Conservation (phyloP, 768 basidiomycete species). For the Chiua virens region DNA sequence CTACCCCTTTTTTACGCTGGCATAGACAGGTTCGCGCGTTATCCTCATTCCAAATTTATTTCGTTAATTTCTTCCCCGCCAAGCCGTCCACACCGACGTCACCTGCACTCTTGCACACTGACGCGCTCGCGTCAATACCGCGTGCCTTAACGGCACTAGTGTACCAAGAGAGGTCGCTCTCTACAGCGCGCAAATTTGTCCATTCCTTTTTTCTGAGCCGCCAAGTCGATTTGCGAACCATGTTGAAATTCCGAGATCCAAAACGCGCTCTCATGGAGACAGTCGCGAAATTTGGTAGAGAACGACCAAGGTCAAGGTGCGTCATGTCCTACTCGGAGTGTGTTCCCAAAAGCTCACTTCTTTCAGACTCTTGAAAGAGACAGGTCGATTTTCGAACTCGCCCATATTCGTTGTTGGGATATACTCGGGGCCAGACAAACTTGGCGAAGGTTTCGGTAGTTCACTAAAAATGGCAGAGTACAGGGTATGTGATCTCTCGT, state of each 20-base stretch:
- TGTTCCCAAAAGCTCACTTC: background rate
- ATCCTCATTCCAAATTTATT: background rate
- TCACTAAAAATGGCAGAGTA: conserved; percentile 95
- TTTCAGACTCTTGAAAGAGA: conserved; percentile 82
- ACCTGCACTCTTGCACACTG: conserved; percentile 67
- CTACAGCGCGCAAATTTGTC: conserved; percentile 83
- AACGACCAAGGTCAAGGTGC: conserved; percentile 70
- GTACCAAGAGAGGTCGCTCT: conserved; percentile 84
- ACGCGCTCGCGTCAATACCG: conserved; percentile 86
- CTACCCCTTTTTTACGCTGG: conserved; percentile 77
- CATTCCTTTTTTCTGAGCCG: conserved; percentile 88
- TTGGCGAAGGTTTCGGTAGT: conserved; percentile 93
- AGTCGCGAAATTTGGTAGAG: conserved; percentile 64
- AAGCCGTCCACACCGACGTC: conserved; percentile 51
- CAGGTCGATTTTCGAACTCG: conserved; percentile 86
- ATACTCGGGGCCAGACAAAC: conserved; percentile 76
- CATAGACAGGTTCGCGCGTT: conserved; percentile 57
- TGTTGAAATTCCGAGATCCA: conserved; percentile 84
- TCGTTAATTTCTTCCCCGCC: conserved; percentile 1
- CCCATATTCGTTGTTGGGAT: conserved; percentile 97
- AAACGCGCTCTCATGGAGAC: conserved; percentile 75
- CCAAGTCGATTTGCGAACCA: conserved; percentile 72
- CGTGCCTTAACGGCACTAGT: conserved; percentile 86
- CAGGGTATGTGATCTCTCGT: conserved; percentile 52
- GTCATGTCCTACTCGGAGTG: background rate